Evolutionary conservation across 441 rosid genomes (phyloP), one percentile per base, ranked within the genome.

Genomic region (Mallotus repandus): DNA sequence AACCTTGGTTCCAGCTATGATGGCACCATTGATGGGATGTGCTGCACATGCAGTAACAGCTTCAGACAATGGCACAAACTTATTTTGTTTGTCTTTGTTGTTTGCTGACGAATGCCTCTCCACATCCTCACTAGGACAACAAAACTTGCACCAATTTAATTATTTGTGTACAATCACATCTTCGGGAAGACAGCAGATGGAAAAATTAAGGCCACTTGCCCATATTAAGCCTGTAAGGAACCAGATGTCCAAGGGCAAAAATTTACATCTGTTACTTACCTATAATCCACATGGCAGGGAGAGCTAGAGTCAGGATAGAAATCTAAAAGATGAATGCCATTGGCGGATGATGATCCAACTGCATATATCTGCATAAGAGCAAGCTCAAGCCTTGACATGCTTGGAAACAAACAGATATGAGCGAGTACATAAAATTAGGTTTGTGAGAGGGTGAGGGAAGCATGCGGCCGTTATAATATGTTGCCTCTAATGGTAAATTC

Each of bases 1-100:
- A 70, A 95, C 97, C 98, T 89, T 86, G n/a, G 98, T 89, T 81
- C 98, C 98, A 54, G 93, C 97, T 72, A 96, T 55, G 71, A 96
- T 85, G 77, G 88, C 80, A 52, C 86, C 89, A 70, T 86, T 86
- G 72, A 85, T 81, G 43, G 97, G 99, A 89, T 93, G 97, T 22
- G 89, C 64, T 46, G 91, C 86, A 66, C 96, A 90, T 4, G 85
- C 84, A 25, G 91, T 90, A 74, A 91, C 89, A 75, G 81, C 78
- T 82, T 93, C 91, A 48, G 93, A 84, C 61, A 93, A 58, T n/a
- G 94, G 83, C 76, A 95, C 66, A 82, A 87, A 93, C 82, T 84
- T 88, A 71, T 93, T 90, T 80, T 82, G 81, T 83, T 78, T 87
- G 38, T 48, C 70, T 83, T 18, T 72, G 41, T 68, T 75, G 55